phyloP scores from a whole-genome alignment of 108 stramenopile genomes.

The Schizochytrium sp. region DNA sequence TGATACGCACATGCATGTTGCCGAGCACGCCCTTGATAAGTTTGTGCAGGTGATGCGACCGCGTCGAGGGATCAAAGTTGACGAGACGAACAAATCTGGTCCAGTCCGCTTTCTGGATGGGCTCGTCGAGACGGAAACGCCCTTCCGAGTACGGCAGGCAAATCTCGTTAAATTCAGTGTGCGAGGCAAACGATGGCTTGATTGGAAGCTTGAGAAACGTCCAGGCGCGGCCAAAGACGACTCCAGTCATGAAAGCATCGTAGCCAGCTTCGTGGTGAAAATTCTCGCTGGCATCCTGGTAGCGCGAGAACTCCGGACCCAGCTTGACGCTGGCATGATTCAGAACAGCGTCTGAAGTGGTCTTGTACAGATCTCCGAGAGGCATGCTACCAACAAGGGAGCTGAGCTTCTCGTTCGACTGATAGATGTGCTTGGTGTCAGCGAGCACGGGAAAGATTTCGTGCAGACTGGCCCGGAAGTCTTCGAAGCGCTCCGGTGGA shows the following conservation, averaged over 20 bases:
- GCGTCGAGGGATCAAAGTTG: not conserved
- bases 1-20: not conserved
- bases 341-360: not conserved
- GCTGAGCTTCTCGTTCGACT: not conserved
- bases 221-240: not conserved
- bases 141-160: not conserved
- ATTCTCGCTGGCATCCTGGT: not conserved
- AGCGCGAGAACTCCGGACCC: not conserved
- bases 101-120: not conserved
- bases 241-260: not conserved
- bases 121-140: not conserved
- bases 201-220: not conserved
- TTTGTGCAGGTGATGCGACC: not conserved
- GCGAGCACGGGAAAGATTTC: not conserved
- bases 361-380: not conserved
- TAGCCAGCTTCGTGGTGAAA: slow-evolving; percentile 2
- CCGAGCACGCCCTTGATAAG: not conserved
- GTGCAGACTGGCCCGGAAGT: not conserved
- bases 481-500: not conserved
- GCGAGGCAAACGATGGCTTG: not conserved
- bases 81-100: not conserved
- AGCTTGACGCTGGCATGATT: not conserved
- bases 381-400: not conserved
- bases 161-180: not conserved
- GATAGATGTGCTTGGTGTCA: not conserved